Base-by-base conservation (phyloP, 2,329 filamentous ascomycete species). In the Xylaria sp. region DNA sequence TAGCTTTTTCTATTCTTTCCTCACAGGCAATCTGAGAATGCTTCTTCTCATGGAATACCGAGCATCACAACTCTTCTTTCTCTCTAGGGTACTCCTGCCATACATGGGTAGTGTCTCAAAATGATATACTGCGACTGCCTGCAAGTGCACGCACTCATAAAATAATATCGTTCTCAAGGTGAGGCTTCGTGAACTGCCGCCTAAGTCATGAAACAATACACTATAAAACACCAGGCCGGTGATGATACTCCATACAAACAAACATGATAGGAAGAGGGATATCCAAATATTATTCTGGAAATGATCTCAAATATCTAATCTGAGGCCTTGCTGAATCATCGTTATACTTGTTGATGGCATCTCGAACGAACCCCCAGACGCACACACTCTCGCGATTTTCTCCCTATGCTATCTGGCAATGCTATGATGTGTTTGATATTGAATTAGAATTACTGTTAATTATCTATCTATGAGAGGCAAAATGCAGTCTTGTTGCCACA, bases 261-360 rank as follows among this genome's bases (percentile, higher is more conserved):
- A 68, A 80, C 80, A 88, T 88, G 86, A 90, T 90, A 90, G 88
- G 88, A 90, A 90, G 88, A 90, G 88, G 86, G 83, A 89, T 87
- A 90, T 86, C 82, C 84, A 83, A 81, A 76, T 15, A 73, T 39
- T 41, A 8, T 25, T 71, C 80, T 83, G 72, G 82, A 82, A 84
- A 85, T 90, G 88, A 90, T 90, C 85, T 89, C 85, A 89, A 82
- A 81, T 79, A 80, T 80, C 72, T 79, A 85, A 87, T 89, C 88
- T 89, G 88, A 90, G 88, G 87, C 87, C 82, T 77, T 71, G 3
- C 52, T 62, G 2, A 18, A 46, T 18, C 15, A 36, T 36, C 33
- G 33, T 10, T 7, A 46, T 46, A 46, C 6, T 46, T 43, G 15
- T 43, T n/a, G 13, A 46, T 46, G 15, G 5, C 18, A 15, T 46